These are phyloP conservation scores for Serendipita sp. DNA, from an alignment of 768 basidiomycete species.

Conservation along the genomic window DNA sequence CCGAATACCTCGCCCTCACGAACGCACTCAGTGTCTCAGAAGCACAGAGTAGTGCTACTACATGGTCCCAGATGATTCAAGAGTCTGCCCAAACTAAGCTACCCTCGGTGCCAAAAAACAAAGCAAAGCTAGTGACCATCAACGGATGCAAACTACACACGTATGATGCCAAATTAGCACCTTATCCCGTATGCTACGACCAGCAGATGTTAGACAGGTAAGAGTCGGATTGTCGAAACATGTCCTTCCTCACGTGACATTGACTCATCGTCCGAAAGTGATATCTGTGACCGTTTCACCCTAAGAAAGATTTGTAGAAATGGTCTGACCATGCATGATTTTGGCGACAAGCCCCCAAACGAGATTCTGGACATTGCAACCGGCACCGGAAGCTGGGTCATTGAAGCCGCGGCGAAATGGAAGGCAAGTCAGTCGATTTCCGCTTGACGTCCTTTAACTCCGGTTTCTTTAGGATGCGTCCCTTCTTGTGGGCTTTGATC, in stretches of 20 bases:
- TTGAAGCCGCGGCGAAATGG: background rate
- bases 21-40: background rate
- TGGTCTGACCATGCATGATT: background rate
- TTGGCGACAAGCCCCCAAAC: background rate
- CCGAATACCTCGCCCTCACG: background rate
- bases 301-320: background rate
- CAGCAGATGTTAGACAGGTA: background rate
- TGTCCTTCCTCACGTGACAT: background rate
- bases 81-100: background rate
- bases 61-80: background rate
- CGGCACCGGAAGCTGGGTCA: background rate
- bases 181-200: background rate
- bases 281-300: background rate
- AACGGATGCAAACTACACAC: background rate
- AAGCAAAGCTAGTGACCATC: background rate
- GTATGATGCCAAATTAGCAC: background rate
- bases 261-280: slow-evolving; percentile 1
- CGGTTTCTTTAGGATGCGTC: background rate
- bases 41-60: background rate
- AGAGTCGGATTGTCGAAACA: background rate
- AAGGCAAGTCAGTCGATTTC: background rate
- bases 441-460: no score
- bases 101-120: background rate
- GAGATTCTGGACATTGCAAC: background rate
- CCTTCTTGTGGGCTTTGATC: background rate